Percentiles rank a stretch among this genome's conserved stretches.
Conservation (phyloP, 225 moss, liverwort and hornwort genomes). For the Bryoerythrophyllum caledonicum region DNA sequence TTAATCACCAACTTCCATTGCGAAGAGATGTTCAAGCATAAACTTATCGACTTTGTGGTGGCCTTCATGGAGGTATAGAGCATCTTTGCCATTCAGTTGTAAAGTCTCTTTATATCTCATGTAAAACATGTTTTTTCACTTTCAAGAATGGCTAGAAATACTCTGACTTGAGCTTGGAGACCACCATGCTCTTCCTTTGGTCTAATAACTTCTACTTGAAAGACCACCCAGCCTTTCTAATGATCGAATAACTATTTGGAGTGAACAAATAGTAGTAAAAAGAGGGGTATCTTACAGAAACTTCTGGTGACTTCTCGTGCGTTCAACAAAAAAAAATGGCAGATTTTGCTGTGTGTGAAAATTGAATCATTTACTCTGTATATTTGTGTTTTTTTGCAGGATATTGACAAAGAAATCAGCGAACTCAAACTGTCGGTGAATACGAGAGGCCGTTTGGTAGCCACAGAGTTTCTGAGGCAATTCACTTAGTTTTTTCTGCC, state of each 20-base stretch:
- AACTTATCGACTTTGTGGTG: constrained; percentile 94
- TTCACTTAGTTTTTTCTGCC: constrained; percentile 57
- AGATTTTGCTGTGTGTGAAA: background rate
- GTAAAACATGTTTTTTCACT: too few relatives aligned
- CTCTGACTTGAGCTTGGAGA: too few relatives aligned
- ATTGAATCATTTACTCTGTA: background rate
- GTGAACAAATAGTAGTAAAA: too few relatives aligned
- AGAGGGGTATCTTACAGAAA: too few relatives aligned
- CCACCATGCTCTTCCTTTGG: too few relatives aligned
- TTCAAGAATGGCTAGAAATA: too few relatives aligned
- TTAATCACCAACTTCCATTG: constrained; percentile 95
- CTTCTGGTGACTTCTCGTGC: too few relatives aligned
- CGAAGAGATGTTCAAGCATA: constrained; percentile 99
- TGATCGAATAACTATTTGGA: too few relatives aligned
- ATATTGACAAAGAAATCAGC: constrained; percentile 99
- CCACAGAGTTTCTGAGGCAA: constrained; percentile 93
- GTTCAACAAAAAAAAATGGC: background rate
- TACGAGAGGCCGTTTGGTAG: constrained; percentile 92
- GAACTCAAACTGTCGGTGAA: constrained; percentile 98
- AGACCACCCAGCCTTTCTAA: too few relatives aligned
- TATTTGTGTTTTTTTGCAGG: constrained; percentile 54
- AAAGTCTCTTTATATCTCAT: too few relatives aligned
- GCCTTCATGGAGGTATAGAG: constrained; percentile 89
- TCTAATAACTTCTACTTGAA: too few relatives aligned
- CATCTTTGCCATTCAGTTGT: background rate